Conservation (phyloP, 2,329 filamentous ascomycete genomes). For the Sclerotinia nivalis region DNA sequence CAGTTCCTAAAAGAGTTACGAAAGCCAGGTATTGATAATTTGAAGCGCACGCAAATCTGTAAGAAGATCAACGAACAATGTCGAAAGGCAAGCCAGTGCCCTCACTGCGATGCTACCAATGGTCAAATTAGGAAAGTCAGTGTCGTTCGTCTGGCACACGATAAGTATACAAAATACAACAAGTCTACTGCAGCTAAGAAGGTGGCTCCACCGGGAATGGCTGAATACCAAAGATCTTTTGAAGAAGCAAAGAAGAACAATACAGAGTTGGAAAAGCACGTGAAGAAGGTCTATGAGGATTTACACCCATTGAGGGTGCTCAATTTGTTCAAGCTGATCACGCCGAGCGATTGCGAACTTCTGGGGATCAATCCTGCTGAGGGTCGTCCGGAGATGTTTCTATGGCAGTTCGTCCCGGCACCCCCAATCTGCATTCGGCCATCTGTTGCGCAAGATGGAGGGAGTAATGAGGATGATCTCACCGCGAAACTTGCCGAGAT, state of each 20-base stretch:
- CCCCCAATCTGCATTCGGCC: constrained; percentile 93
- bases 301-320: constrained; percentile 85
- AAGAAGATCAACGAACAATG: constrained; percentile 90
- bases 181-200: constrained; percentile 86
- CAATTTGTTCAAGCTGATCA: constrained; percentile 88
- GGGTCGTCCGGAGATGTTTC: constrained; percentile 90
- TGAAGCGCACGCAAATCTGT: constrained; percentile 78
- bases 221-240: constrained; percentile 84
- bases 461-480: constrained; percentile 93
- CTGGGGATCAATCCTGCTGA: constrained; percentile 85
- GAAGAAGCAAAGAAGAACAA: constrained; percentile 74
- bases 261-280: constrained; percentile 83
- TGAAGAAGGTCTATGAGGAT: constrained; percentile 91
- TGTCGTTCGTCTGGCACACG: constrained; percentile 90
- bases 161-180: constrained; percentile 87
- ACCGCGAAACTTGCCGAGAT: constrained; percentile 98
- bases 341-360: constrained; percentile 82
- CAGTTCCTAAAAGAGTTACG: constrained; percentile 78
- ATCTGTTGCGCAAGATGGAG: constrained; percentile 88
- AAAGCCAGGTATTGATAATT: constrained; percentile 79
- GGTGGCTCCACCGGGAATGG: constrained; percentile 75
- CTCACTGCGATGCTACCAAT: constrained; percentile 78
- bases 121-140: constrained; percentile 90
- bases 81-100: constrained; percentile 80
- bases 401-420: constrained; percentile 95